Conservation (phyloP, 768 basidiomycete genomes). For the Auriculariales sp. region DNA sequence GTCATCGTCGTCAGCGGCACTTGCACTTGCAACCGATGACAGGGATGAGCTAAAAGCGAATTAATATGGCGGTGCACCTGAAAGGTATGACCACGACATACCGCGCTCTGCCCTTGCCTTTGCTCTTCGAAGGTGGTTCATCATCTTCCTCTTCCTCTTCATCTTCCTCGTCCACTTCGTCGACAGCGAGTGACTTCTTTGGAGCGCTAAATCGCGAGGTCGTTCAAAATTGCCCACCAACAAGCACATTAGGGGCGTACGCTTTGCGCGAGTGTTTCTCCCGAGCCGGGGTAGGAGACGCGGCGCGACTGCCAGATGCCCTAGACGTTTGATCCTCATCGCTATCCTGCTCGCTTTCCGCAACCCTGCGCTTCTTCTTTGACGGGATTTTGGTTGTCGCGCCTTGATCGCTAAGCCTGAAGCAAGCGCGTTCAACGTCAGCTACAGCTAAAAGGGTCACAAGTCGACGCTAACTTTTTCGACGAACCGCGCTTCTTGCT, state of each 20-base stretch:
- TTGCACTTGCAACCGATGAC: too few species aligned
- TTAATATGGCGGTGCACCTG: too few species aligned
- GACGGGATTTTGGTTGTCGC: constrained; percentile 48
- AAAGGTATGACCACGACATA: background rate
- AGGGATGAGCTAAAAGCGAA: too few species aligned
- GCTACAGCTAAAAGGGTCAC: background rate
- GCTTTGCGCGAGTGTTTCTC: constrained; percentile 13
- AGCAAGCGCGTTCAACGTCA: background rate
- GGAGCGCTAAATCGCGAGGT: constrained; percentile 9
- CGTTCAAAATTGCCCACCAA: constrained; percentile 8
- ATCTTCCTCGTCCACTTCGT: constrained; percentile 20
- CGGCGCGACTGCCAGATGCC: constrained; percentile 10
- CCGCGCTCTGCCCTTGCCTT: background rate
- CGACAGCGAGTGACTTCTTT: constrained; percentile 10
- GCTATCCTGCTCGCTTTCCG: constrained; percentile 24
- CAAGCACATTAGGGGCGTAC: constrained; percentile 4
- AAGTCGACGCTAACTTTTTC: constrained; percentile 36
- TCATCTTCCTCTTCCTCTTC: constrained; percentile 8
- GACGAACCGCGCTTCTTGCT: constrained; percentile 17
- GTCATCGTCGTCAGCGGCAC: background rate
- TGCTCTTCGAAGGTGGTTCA: background rate
- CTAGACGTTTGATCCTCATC: constrained; percentile 24
- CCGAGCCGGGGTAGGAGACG: constrained; percentile 11
- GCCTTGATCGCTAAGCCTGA: constrained; percentile 3
- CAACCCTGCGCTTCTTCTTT: constrained; percentile 17